Evolutionary conservation across 345 rosid species (phyloP).

Genomic region (Limnanthes douglasii): DNA sequence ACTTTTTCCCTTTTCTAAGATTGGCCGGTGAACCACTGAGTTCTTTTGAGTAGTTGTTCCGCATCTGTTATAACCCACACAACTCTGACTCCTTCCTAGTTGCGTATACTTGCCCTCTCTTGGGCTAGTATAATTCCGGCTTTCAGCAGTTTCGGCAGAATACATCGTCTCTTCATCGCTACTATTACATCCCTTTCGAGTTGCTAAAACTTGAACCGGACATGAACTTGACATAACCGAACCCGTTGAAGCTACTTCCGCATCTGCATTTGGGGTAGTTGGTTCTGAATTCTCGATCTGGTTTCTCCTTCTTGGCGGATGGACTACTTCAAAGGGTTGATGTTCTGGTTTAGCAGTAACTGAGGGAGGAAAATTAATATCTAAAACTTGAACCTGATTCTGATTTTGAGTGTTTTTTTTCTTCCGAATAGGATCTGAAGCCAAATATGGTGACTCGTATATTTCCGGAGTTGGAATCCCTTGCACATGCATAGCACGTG

Average conservation of each 20-base stretch:
- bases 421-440: conserved; percentile 45
- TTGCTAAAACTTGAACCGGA: conserved; percentile 10
- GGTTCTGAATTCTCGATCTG: conserved; percentile 5
- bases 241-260: conserved; percentile 46
- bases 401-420: conserved; percentile 31
- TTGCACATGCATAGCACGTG: conserved; percentile 32
- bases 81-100: conserved; percentile 88
- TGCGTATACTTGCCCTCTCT: conserved; percentile 46
- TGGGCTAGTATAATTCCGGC: conserved; percentile 81
- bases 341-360: conserved; percentile 12
- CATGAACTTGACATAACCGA: conserved; percentile 27
- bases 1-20: conserved; percentile 66
- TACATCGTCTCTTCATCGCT: conserved; percentile 93
- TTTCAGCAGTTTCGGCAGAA: conserved; percentile 97
- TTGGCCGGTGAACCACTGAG: conserved; percentile 26
- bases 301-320: conserved; percentile 4
- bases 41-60: conserved; percentile 41
- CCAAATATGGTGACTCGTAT: conserved; percentile 61
- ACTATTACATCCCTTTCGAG: conserved; percentile 14
- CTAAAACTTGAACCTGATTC: conserved; percentile 66
- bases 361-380: conserved; percentile 78
- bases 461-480: conserved; percentile 91
- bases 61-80: conserved; percentile 71
- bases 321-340: not conserved
- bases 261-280: conserved; percentile 16